These are phyloP conservation scores for Haberlea rhodopensis DNA, from an alignment of 257 asterid genomes.

Conservation along the genomic window DNA sequence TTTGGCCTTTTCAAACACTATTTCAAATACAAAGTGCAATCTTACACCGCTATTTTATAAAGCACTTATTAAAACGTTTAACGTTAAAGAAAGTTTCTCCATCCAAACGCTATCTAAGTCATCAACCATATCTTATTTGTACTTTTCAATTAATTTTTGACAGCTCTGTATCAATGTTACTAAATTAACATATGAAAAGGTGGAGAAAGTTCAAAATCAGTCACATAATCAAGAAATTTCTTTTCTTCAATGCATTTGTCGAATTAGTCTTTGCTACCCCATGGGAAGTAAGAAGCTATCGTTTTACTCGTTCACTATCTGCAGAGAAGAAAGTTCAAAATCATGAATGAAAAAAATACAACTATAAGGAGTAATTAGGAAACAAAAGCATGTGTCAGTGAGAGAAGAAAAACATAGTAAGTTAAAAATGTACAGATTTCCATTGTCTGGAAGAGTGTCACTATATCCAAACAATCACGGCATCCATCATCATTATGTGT, in stretches of 20 bases:
- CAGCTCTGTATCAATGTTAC: not conserved
- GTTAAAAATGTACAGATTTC: conserved; percentile 55
- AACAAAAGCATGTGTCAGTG: conserved; percentile 13
- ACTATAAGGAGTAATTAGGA: conserved; percentile 12
- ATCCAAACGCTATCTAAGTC: no score
- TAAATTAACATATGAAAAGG: no score
- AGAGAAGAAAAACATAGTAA: conserved; percentile 18
- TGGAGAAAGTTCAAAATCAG: not conserved
- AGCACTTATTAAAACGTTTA: no score
- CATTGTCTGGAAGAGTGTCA: conserved; percentile 55
- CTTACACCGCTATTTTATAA: no score
- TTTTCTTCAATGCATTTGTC: not conserved
- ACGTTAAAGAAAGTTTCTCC: no score
- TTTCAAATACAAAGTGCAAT: no score
- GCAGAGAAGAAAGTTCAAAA: conserved; percentile 30
- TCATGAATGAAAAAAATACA: conserved; percentile 18
- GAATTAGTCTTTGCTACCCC: no score
- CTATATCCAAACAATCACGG: conserved; percentile 46
- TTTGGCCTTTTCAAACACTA: no score
- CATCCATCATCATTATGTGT: conserved; percentile 41
- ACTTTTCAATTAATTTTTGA: not conserved
- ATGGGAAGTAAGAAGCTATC: conserved; percentile 85
- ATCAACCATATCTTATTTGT: not conserved
- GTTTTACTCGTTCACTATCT: conserved; percentile 89
- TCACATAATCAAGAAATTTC: not conserved